Base-by-base conservation (phyloP, 352 stramenopile genomes). In the Aphanomyces cochlioides region DNA sequence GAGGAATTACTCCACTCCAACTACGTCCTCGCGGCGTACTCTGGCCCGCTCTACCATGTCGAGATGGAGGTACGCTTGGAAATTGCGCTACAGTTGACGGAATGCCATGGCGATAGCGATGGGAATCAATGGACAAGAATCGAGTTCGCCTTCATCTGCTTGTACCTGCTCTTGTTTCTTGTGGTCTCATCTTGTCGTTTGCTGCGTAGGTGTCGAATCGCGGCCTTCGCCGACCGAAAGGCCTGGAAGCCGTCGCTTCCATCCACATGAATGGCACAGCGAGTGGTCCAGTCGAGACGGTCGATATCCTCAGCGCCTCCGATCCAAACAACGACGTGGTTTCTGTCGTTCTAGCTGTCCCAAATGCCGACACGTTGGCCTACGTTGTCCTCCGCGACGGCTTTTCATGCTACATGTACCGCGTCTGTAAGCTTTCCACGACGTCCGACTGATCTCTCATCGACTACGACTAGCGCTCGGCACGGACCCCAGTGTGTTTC, bases 1-100 rank as follows among this genome's bases (percentile, higher is more conserved):
- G 67, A 77, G 0, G 85, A 92, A 47, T 70, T 93, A 41, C 77
- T 92, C 67, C 92, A 93, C 65, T 84, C 85, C 15, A 95, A 95
- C 39, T 47, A 93, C 47, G 72, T 88, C 47, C 61, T 80, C 7
- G 74, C 85, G 5, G 72, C 75, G 28, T 68, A 87, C 43, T 77
- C 84, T 2, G 87, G 87, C 4, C 80, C 83, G 7, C 38, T 83
- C 21, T 91, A 91, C 63, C 67, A 76, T 6, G 38, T 92, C n/a
- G 21, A 65, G 0, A 79, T 93, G n/a, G 56, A 66, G n/a, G 59
- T 67, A 53, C 38, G 57, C 37, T 47, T 63, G 7, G 56, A 19
- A 8, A 13, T 43, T 57, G 47, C 47, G 43, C 79, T 37, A 28
- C 73, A 28, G 41, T 75, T 41, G 59, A 45, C 17, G 17, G 58